Conservation (phyloP, 1,139 yeast genomes). For the Taphrina communis region DNA sequence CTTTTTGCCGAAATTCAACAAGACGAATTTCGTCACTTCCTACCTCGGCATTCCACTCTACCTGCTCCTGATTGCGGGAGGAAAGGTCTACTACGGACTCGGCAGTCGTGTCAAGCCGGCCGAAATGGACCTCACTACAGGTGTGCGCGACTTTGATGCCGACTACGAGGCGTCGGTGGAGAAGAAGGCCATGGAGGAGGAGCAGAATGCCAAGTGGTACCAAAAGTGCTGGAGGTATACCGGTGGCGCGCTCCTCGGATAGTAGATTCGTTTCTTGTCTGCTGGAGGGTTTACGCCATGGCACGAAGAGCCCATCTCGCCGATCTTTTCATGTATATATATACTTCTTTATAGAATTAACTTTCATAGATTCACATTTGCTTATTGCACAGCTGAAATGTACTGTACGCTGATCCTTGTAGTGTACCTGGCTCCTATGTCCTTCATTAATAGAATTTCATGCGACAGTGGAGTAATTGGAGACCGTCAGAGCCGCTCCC, state of each 20-base stretch:
- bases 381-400: no score
- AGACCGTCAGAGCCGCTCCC: conserved; percentile 1
- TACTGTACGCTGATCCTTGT: no score
- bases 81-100: conserved; percentile 50
- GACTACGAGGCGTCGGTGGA: conserved; percentile 65
- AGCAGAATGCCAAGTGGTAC: conserved; percentile 20
- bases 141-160: conserved; percentile 68
- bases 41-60: conserved; percentile 78
- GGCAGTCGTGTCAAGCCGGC: conserved; percentile 61
- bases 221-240: conserved; percentile 27
- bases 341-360: no score
- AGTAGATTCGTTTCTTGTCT: no score
- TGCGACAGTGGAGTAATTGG: no score
- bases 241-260: conserved; percentile 33
- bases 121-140: conserved; percentile 69
- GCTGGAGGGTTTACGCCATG: no score
- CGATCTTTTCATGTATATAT: not conserved
- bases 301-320: not conserved
- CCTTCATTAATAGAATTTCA: no score
- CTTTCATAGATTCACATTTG: no score
- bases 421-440: no score
- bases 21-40: conserved; percentile 72
- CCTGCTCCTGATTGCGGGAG: conserved; percentile 61
- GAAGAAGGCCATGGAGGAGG: conserved; percentile 48
- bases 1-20: conserved; percentile 62